These are phyloP conservation scores for Cystobasidiaceae sp. DNA, from an alignment of 1,284 basidiomycete species.

Conservation along the genomic window DNA sequence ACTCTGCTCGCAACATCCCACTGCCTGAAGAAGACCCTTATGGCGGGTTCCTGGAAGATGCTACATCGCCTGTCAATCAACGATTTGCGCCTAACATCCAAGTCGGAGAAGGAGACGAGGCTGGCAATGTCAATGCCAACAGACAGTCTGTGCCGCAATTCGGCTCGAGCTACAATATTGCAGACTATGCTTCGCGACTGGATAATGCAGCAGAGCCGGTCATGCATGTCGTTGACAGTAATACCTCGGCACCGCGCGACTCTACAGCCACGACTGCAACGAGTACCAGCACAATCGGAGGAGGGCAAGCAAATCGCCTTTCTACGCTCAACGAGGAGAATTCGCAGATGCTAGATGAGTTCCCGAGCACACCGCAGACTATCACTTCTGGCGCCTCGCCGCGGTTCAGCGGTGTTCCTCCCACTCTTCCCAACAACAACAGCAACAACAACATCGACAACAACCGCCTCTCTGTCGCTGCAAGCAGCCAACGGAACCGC, in stretches of 20 bases:
- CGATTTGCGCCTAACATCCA: constrained; percentile 24
- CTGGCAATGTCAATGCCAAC: not conserved
- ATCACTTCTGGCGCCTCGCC: constrained; percentile 1
- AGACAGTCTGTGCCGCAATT: constrained; percentile 6
- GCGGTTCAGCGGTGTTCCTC: constrained; percentile 4
- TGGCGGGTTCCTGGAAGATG: constrained; percentile 4
- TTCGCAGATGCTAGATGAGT: constrained; percentile 4
- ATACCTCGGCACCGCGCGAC: too few species aligned
- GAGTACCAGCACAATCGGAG: not conserved
- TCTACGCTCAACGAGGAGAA: constrained; percentile 25
- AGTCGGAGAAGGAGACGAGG: not conserved
- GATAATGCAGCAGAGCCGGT: not conserved
- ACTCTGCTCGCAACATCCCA: not conserved
- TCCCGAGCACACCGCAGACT: constrained; percentile 25
- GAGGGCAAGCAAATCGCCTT: too few species aligned
- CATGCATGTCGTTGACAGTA: not conserved
- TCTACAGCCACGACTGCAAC: too few species aligned
- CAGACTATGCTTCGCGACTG: constrained; percentile 28
- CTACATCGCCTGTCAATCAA: not conserved
- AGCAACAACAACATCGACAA: not conserved
- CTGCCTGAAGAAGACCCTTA: constrained; percentile 21
- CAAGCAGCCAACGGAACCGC: not conserved
- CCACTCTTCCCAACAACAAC: not conserved
- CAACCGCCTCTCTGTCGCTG: not conserved
- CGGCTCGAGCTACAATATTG: constrained; percentile 24